Evolutionary conservation across 2,329 filamentous ascomycete genomes (phyloP).

Genomic region (Biscogniauxia marginata): DNA sequence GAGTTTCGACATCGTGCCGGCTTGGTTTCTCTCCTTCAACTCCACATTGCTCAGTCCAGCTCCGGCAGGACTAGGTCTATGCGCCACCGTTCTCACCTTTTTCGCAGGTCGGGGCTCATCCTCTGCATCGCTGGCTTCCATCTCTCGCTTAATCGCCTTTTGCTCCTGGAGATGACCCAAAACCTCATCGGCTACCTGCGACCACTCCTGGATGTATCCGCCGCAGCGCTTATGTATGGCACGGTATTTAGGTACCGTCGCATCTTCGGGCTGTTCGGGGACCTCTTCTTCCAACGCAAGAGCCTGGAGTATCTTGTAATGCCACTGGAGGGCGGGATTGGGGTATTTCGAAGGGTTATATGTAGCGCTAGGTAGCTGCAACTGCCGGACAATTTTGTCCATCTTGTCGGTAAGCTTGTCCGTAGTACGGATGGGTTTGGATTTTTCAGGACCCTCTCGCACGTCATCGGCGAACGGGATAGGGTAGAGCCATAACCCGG

Average conservation of each 20-base stretch:
- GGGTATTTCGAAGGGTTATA: constrained; percentile 88
- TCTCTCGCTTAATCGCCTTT: constrained; percentile 52
- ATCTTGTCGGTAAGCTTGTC: constrained; percentile 76
- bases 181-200: constrained; percentile 63
- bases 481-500: constrained; percentile 84
- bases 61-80: constrained; percentile 31
- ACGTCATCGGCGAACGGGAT: constrained; percentile 90
- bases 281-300: constrained; percentile 90
- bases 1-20: constrained; percentile 51
- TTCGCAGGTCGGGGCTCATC: constrained; percentile 43
- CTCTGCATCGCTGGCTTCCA: constrained; percentile 38
- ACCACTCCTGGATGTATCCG: constrained; percentile 75
- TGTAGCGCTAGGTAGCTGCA: constrained; percentile 80
- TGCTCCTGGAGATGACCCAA: constrained; percentile 36
- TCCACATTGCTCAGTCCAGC: constrained; percentile 44
- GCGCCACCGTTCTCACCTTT: constrained; percentile 39
- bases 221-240: constrained; percentile 90
- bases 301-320: constrained; percentile 90
- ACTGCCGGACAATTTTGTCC: constrained; percentile 77
- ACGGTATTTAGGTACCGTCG: constrained; percentile 78
- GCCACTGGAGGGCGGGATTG: constrained; percentile 93
- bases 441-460: constrained; percentile 66
- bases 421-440: constrained; percentile 54
- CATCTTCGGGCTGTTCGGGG: constrained; percentile 70
- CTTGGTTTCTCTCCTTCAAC: constrained; percentile 44